phyloP scores from a whole-genome alignment of 2,329 filamentous ascomycete species.

The Biscogniauxia marginata region DNA sequence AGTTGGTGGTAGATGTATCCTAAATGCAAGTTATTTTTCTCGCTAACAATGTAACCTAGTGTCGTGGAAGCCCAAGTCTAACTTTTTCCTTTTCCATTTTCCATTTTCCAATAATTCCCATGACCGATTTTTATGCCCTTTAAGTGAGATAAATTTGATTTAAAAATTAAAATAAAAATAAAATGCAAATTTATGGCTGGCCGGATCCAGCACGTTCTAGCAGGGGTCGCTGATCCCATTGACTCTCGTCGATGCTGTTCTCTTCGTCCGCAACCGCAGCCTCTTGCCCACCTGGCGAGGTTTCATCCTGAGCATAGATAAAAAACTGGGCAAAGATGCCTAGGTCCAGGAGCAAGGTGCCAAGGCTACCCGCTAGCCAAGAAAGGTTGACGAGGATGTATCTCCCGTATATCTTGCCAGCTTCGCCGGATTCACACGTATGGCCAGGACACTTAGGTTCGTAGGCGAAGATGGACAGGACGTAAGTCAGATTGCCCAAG shows the following conservation, averaged over 20 bases:
- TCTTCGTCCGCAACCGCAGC: conserved; percentile 32
- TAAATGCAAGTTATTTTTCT: background rate
- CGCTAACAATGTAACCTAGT: background rate
- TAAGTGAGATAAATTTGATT: background rate
- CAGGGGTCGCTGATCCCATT: conserved; percentile 32
- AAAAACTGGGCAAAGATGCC: conserved; percentile 92
- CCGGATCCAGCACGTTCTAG: conserved; percentile 29
- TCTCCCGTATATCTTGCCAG: conserved; percentile 63
- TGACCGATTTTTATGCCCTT: background rate
- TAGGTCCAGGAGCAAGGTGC: conserved; percentile 81
- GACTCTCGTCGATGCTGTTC: conserved; percentile 19
- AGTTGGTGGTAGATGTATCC: background rate
- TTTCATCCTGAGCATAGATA: conserved; percentile 62
- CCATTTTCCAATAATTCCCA: background rate
- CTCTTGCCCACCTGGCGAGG: conserved; percentile 24
- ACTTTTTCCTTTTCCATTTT: conserved; percentile 1
- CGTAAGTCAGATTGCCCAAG: conserved; percentile 90
- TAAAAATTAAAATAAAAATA: background rate
- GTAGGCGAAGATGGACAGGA: conserved; percentile 87
- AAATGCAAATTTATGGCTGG: conserved; percentile 5
- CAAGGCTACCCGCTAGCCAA: conserved; percentile 87
- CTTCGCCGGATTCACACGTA: conserved; percentile 65
- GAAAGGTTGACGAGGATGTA: conserved; percentile 90
- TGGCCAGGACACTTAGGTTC: conserved; percentile 64
- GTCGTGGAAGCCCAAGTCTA: background rate